Evolutionary conservation across 768 basidiomycete genomes (phyloP), one percentile per base, ranked within the genome.

Genomic region (Gautieria morchelliformis): DNA sequence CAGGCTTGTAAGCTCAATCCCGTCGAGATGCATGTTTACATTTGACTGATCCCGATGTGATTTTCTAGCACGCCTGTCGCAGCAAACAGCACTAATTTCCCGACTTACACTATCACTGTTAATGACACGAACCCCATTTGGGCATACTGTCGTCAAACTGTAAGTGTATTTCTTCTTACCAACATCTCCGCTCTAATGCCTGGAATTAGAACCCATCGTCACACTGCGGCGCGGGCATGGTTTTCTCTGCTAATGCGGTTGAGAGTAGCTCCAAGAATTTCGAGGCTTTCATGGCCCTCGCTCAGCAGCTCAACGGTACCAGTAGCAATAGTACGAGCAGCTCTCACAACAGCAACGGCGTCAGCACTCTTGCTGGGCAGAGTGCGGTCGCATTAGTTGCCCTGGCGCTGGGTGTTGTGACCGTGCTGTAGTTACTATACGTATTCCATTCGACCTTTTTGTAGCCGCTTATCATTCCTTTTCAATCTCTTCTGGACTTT

Each of bases 201-300:
- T 83, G 79, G 82, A 76, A 68, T 2, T 82, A 82, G 65, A 68
- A 69, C 1, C 80, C 81, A 62, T 50, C 59, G 2, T 67, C 62
- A 44, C 82, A 84, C 65, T 83, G 82, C 63, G 74, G 73, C 0
- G 64, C 69, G 45, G 82, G 82, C 49, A 84, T 83, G 83, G 80
- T 83, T 51, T 82, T 82, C 68, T 66, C 78, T 22, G 72, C 71
- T 59, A 85, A 83, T 65, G 75, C 83, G 12, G 69, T 73, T 33
- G 78, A 78, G 60, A 60, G 68, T 2, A 74, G 79, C n/a, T 58
- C 74, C 20, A 78, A 80, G 61, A 80, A 65, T 63, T 83, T 79
- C 62, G 74, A 65, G 19, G 81, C 80, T 5, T 84, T 82, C 73
- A 58, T 71, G 50, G 71, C 71, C 2, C 68, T 69, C 19, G 81